Evolutionary conservation across 768 basidiomycete species (phyloP), one percentile per base, ranked within the genome.

Genomic region (Pulveroboletus frians): DNA sequence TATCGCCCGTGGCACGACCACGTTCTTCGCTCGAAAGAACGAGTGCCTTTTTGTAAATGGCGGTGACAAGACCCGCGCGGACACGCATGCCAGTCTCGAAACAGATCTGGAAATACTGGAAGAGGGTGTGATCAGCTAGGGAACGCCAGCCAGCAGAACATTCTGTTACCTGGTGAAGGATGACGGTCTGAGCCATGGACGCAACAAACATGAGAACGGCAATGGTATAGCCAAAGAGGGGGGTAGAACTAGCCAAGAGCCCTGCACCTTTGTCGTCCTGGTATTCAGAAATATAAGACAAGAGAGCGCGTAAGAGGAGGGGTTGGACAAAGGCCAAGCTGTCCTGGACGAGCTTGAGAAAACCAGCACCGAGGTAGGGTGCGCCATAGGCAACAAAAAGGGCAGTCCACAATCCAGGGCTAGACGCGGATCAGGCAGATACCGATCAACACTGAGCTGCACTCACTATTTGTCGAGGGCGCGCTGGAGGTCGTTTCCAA

Each of bases 1-100:
- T 93, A 63, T 96, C 93, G 1, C 95, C 94, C 0, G 89, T 82
- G 0, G 88, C 78, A 36, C 90, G 81, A 9, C 79, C 76, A 5
- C 87, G 81, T 59, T 91, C 92, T 50, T 91, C 88, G 58, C 86
- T 92, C 2, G 88, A 90, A 9, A 98, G 77, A 4, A 90, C 76
- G 18, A 98, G 73, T 0, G 92, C 79, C 64, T 97, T 96, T 43
- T 81, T 71, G 71, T 95, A 97, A 44, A 96, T 91, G 4, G 76
- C 79, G 1, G 84, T 83, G 13, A 97, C 81, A 18, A 98, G 77
- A 0, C 93, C 94, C 0, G 90, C 86, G 26, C 92, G 84, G 38
- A 96, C 79, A n/a, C 94, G 84, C 93, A 95, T 95, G 8, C 91
- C 91, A 9, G 87, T 88, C 60, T 87, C 81, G 61, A 79, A 88